These are phyloP conservation scores for Citrus sp. DNA, from an alignment of 345 rosid genomes.

Conservation along the genomic window DNA sequence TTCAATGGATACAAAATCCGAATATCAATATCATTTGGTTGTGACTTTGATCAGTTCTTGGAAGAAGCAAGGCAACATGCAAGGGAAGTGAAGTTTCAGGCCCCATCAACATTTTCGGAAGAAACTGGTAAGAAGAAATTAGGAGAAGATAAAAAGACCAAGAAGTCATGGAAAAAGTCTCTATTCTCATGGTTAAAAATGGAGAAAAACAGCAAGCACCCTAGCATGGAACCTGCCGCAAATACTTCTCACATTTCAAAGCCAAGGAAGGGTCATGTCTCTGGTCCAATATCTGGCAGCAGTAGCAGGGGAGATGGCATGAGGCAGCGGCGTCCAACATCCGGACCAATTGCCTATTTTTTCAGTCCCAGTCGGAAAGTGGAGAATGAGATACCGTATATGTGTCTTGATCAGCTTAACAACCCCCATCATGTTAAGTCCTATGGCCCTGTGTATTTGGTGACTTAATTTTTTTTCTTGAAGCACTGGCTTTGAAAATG, in stretches of 20 bases:
- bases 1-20: background rate
- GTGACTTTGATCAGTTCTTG: slow-evolving; percentile 41
- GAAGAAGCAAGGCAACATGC: slow-evolving; percentile 53
- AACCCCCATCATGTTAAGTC: slow-evolving; percentile 27
- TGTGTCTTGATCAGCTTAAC: slow-evolving; percentile 34
- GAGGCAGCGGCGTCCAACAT: slow-evolving; percentile 28
- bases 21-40: background rate
- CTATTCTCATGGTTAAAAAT: slow-evolving; percentile 52
- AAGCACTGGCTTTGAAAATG: background rate
- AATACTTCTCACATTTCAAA: slow-evolving; percentile 15
- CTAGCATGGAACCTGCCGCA: slow-evolving; percentile 19
- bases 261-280: slow-evolving; percentile 34
- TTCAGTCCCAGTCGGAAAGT: slow-evolving; percentile 28
- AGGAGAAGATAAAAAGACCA: slow-evolving; percentile 31
- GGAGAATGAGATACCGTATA: slow-evolving; percentile 35
- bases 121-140: slow-evolving; percentile 14
- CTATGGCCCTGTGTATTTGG: slow-evolving; percentile 55
- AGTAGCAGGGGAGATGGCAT: slow-evolving; percentile 14
- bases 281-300: slow-evolving; percentile 37
- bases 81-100: slow-evolving; percentile 13
- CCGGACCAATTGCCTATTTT: slow-evolving; percentile 37
- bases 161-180: slow-evolving; percentile 47
- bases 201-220: slow-evolving; percentile 31
- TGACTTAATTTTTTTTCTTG: slow-evolving; percentile 26
- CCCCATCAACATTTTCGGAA: slow-evolving; percentile 18